These are phyloP conservation scores for Cryomyces minteri DNA, from an alignment of 495 filamentous ascomycete genomes.

Conservation along the genomic window DNA sequence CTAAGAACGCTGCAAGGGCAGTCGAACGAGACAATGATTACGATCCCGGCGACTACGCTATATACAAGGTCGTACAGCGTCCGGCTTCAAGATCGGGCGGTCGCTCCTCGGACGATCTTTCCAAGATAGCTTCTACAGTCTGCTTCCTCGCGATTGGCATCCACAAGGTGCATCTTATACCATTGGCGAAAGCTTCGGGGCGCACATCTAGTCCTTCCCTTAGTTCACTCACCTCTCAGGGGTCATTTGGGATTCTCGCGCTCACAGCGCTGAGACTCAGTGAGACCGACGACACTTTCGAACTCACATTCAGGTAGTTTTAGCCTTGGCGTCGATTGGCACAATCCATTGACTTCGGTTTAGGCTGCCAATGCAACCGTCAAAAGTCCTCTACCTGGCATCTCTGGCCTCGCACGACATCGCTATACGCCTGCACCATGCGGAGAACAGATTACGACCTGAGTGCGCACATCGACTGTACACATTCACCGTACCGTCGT, in stretches of 20 bases:
- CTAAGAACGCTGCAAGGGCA: constrained; percentile 44
- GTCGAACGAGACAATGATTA: constrained; percentile 62
- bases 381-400: constrained; percentile 53
- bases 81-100: constrained; percentile 35
- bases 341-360: constrained; percentile 21
- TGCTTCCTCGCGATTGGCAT: constrained; percentile 78
- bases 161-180: constrained; percentile 66
- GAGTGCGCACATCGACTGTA: constrained; percentile 61
- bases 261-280: constrained; percentile 49
- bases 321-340: background rate
- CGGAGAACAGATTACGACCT: constrained; percentile 64
- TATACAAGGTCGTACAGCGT: constrained; percentile 73
- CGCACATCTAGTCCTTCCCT: constrained; percentile 36
- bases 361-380: constrained; percentile 35
- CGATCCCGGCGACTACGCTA: constrained; percentile 47
- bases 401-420: constrained; percentile 64
- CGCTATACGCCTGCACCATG: constrained; percentile 50
- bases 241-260: constrained; percentile 56
- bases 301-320: constrained; percentile 62
- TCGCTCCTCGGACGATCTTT: constrained; percentile 56
- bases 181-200: constrained; percentile 41
- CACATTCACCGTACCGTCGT: constrained; percentile 40
- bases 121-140: constrained; percentile 49
- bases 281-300: constrained; percentile 66
- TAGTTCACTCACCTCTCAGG: constrained; percentile 27